Evolutionary conservation across 306 rosid genomes (phyloP), one percentile per base, ranked within the genome.

Genomic region (Acacia acuminata): DNA sequence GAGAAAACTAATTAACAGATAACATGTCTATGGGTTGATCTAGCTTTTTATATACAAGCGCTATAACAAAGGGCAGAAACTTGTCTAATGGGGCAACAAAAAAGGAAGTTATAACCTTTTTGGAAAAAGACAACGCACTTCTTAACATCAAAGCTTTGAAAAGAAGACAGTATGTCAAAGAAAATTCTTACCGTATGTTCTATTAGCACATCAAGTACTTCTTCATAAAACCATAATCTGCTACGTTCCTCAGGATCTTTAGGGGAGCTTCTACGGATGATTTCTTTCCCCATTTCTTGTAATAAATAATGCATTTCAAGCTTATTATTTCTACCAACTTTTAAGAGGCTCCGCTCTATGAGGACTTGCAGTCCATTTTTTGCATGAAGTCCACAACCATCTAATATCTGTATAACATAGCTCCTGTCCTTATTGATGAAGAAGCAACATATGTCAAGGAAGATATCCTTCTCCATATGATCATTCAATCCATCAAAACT

Each of bases 261-360:
- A 9, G 30, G 48, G 10, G 27, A 2, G 12, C n/a, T 36, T 36
- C 4, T 50, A 19, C 50, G 30, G 12, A 38, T 36, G 27, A 68
- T 68, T 68, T 68, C 48, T 68, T 44, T 68, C 0, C 73, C 73
- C 73, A 68, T 68, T 12, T 38, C 73, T 10, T 13, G 16, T 22
- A 68, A 10, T 20, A 68, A 20, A 68, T 36, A 50, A 68, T 68
- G 73, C 27, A 38, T 68, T 36, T 20, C 73, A 68, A 68, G 27
- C 20, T 64, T 81, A 22, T 85, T 85, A 8, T 77, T 71, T 0
- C 38, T 44, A 19, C 77, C 79, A 22, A 85, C 12, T 4, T 42
- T 68, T 9, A 68, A 1, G 12, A 38, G 50, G 48, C 73, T 68
- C 9, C 50, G 15, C 73, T 68, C 73, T 19, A 68, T 16, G 7